Evolutionary conservation across 257 asterid genomes (phyloP).

Genomic region (Nicotiana sylvestris): DNA sequence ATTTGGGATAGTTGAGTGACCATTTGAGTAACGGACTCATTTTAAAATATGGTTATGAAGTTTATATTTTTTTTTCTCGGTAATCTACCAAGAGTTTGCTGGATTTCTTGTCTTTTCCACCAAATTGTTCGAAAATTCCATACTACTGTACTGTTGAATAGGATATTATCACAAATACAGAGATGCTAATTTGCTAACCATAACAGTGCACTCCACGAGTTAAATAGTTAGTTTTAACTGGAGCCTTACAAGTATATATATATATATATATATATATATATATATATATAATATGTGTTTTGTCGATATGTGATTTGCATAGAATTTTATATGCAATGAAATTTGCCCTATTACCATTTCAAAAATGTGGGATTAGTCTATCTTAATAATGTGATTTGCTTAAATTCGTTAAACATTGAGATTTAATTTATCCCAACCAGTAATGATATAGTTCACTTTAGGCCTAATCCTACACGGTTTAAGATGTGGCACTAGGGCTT

Average conservation of each 20-base stretch:
- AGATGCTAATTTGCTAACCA: no score
- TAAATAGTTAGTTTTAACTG: no score
- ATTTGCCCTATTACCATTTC: neutral
- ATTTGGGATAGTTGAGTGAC: no score
- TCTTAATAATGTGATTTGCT: neutral
- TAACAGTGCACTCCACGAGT: no score
- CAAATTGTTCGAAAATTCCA: neutral
- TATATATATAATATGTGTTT: no score
- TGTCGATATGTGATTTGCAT: neutral
- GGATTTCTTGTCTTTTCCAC: neutral
- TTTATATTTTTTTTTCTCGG: neutral
- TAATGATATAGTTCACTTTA: neutral
- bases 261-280: no score
- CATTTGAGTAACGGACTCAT: no score
- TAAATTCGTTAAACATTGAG: neutral
- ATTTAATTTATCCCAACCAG: neutral
- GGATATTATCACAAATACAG: neutral
- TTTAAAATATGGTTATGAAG: neutral
- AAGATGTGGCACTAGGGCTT: no score
- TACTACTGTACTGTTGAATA: neutral
- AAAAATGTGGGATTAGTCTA: neutral
- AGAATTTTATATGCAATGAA: neutral
- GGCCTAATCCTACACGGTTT: no score
- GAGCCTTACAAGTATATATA: no score
- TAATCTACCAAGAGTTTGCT: neutral